Evolutionary conservation across 805 yeast species (phyloP).

Genomic region (Yarrowia porcina): DNA sequence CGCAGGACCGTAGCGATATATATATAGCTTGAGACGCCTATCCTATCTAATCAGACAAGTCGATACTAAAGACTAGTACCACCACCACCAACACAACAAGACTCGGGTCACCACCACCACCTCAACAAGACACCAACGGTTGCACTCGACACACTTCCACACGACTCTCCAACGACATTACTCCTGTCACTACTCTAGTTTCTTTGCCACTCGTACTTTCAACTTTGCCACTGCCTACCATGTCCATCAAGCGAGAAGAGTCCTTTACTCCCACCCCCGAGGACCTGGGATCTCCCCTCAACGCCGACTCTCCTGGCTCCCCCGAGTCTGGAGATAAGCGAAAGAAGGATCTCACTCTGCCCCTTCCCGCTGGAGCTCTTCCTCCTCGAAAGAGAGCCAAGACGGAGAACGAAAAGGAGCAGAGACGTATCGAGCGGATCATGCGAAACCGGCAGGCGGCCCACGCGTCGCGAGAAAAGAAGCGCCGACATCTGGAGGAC

Average conservation of each 20-base stretch:
- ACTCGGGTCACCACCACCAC: neutral
- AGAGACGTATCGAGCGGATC: conserved; percentile 88
- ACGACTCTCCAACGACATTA: neutral
- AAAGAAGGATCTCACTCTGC: conserved; percentile 37
- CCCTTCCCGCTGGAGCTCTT: conserved; percentile 47
- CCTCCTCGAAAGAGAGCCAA: conserved; percentile 97
- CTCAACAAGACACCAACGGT: no score
- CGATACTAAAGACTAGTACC: neutral
- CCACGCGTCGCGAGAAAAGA: conserved; percentile 95
- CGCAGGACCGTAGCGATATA: conserved; percentile 23
- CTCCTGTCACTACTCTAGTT: neutral
- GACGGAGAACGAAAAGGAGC: conserved; percentile 96
- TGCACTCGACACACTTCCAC: no score
- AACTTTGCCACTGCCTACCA: neutral
- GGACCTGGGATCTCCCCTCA: neutral
- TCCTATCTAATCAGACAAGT: neutral
- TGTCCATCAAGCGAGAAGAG: conserved; percentile 18
- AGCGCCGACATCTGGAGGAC: conserved; percentile 84
- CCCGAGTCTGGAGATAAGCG: conserved; percentile 31
- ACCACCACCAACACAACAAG: neutral
- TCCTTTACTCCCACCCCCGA: conserved; percentile 23
- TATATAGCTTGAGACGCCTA: neutral
- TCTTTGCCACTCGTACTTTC: neutral
- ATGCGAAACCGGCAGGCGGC: conserved; percentile 95
- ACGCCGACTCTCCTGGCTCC: neutral